Conservation (phyloP, 2,329 filamentous ascomycete species). For the Ophiosphaerella narmari region DNA sequence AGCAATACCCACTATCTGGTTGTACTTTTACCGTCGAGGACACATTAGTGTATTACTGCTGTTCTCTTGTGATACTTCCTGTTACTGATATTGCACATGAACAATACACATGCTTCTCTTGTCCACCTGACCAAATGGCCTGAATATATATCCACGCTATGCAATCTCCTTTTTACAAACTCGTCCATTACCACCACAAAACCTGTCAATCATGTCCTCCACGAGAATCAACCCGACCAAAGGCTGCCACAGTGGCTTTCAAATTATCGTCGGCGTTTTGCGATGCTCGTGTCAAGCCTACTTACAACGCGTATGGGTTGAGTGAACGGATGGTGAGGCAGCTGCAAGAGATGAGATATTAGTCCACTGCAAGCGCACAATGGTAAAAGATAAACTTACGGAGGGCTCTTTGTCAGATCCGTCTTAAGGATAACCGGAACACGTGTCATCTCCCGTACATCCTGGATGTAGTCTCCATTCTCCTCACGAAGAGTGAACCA, state of each 20-base stretch:
- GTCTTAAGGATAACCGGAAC: conserved; percentile 99
- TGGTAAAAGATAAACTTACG: conserved; percentile 68
- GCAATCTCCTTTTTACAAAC: conserved; percentile 41
- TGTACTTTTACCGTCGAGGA: conserved; percentile 20
- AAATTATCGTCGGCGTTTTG: conserved; percentile 3
- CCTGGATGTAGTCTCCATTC: conserved; percentile 94
- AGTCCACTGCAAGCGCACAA: conserved; percentile 10
- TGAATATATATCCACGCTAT: conserved; percentile 37
- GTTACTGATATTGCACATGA: conserved; percentile 31
- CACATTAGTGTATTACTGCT: conserved; percentile 39
- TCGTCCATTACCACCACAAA: conserved; percentile 18
- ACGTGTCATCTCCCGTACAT: conserved; percentile 95
- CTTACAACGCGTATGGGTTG: conserved; percentile 72
- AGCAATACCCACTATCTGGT: conserved; percentile 18
- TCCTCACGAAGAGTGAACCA: conserved; percentile 90
- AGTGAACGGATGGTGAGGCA: conserved; percentile 83
- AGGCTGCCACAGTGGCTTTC: neutral
- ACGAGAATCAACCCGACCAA: neutral
- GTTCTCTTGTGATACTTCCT: conserved; percentile 11
- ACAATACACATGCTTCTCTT: conserved; percentile 36
- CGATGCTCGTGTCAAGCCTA: conserved; percentile 1
- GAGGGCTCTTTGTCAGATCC: conserved; percentile 96
- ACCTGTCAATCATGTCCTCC: conserved; percentile 5
- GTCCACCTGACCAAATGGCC: conserved; percentile 15
- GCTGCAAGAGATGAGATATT: conserved; percentile 49